Base-by-base conservation (phyloP, 164 flowering plant species). In the Echeveria elegans region DNA sequence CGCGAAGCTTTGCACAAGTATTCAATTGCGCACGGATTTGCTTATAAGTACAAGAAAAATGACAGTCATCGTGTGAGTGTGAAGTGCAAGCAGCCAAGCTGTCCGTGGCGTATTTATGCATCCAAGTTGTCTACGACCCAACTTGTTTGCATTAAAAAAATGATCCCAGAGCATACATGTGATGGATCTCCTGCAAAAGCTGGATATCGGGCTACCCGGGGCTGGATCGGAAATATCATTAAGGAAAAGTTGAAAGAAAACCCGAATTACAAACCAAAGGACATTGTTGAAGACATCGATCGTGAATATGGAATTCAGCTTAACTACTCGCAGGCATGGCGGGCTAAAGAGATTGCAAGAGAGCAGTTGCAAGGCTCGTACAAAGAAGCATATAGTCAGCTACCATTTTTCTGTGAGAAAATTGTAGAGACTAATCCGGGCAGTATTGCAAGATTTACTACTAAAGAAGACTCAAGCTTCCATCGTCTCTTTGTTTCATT, bases 311-410 rank as follows among this genome's bases (percentile, higher is more conserved):
- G 37, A 34, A 34, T 34, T 34, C 37, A 34, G 37, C 37, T 34
- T 3, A 34, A 34, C 37, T 34, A 34, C 63, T 80, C 73, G 43
- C 92, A 87, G 76, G 92, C 89, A 34, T 87, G 86, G 86, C 84
- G 89, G 15, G 89, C 85, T 30, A 87, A 83, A 69, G 89, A 85
- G 68, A 81, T 85, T 64, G 88, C 89, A 12, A 85, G 71, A 68
- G 92, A 85, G 77, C 87, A 82, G 74, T 74, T 85, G 66, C 82
- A 78, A 73, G 59, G 79, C 64, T 82, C 83, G 8, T 37, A 84
- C 21, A 23, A n/a, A 14, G 53, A 80, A 61, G 66, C 68, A 23
- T 68, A 75, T 66, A 68, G 73, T 18, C 73, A 81, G 0, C 40
- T 82, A 41, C 84, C 88, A 21, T 78, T 86, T 68, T 83, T 86